A percentile compares a stretch with the other conserved stretches of the same genome.
phyloP scores from a whole-genome alignment of 768 basidiomycete species.

The Serendipita sp. region DNA sequence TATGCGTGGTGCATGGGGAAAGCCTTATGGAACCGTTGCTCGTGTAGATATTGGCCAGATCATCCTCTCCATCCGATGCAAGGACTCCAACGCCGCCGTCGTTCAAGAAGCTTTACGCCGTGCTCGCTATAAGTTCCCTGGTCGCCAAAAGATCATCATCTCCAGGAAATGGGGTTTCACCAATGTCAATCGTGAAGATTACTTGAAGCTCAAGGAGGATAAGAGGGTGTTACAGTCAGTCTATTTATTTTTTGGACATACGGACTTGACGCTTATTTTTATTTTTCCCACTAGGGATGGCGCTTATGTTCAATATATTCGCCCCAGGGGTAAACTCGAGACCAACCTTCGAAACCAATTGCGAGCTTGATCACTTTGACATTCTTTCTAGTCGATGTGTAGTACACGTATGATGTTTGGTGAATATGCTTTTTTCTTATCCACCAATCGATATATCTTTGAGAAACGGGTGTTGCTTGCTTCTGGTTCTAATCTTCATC shows the following conservation, averaged over 20 bases:
- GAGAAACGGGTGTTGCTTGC: neutral
- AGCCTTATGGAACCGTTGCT: constrained; percentile 90
- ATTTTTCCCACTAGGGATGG: constrained; percentile 47
- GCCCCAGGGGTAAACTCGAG: constrained; percentile 72
- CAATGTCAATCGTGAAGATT: constrained; percentile 78
- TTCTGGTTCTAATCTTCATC: neutral
- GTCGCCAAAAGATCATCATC: constrained; percentile 91
- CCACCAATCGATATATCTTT: neutral
- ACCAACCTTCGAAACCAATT: constrained; percentile 72
- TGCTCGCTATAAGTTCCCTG: constrained; percentile 99
- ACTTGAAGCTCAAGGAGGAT: constrained; percentile 72
- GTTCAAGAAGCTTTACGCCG: constrained; percentile 95
- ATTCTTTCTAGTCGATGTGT: constrained; percentile 9
- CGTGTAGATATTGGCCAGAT: constrained; percentile 96
- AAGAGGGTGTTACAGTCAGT: constrained; percentile 80
- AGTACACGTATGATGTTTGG: neutral
- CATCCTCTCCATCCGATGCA: constrained; percentile 80
- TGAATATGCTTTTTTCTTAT: neutral
- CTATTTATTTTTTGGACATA: neutral
- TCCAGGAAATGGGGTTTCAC: constrained; percentile 99
- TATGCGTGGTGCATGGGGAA: constrained; percentile 99
- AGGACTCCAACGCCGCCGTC: constrained; percentile 70
- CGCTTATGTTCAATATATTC: constrained; percentile 87
- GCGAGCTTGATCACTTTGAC: constrained; percentile 31
- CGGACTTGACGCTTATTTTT: neutral